Evolutionary conservation across 2,329 filamentous ascomycete species (phyloP).

Genomic region (Botrytis paeoniae): DNA sequence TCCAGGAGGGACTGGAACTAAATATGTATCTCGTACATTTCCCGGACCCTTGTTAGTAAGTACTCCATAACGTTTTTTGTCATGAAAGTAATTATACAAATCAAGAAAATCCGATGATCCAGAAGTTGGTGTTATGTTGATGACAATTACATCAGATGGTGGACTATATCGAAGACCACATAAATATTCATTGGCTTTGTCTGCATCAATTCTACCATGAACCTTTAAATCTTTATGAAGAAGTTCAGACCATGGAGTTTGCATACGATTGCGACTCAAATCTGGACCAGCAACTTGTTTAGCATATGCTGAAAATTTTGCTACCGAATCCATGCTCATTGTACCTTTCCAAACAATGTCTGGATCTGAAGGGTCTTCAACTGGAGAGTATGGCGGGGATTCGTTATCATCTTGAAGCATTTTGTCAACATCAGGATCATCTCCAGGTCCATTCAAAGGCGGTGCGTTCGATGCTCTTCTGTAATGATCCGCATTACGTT

Average conservation of each 20-base stretch:
- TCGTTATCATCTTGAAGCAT: conserved; percentile 78
- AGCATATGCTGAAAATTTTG: conserved; percentile 72
- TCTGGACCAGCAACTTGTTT: conserved; percentile 84
- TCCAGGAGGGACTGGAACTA: conserved; percentile 79
- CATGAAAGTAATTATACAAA: conserved; percentile 84
- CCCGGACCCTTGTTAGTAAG: conserved; percentile 71
- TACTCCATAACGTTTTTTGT: conserved; percentile 82
- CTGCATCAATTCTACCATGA: conserved; percentile 75
- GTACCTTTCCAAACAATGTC: conserved; percentile 75
- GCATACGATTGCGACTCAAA: conserved; percentile 48
- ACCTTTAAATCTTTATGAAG: conserved; percentile 69
- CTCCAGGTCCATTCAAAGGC: conserved; percentile 55
- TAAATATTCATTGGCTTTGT: conserved; percentile 85
- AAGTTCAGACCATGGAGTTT: conserved; percentile 69
- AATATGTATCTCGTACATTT: conserved; percentile 84
- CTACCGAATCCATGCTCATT: conserved; percentile 72
- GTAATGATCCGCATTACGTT: conserved; percentile 41
- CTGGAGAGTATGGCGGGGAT: conserved; percentile 79
- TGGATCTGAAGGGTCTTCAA: conserved; percentile 67
- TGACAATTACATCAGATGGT: conserved; percentile 79
- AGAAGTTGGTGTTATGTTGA: conserved; percentile 65
- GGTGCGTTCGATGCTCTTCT: conserved; percentile 39
- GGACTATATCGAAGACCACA: conserved; percentile 80
- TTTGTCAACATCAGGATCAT: conserved; percentile 87
- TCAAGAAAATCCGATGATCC: conserved; percentile 64